Percentiles rank a stretch among this genome's conserved stretches.
These are phyloP conservation scores for Oryza brachyantha DNA, from an alignment of 176 grass and related monocot species.

Conservation along the genomic window DNA sequence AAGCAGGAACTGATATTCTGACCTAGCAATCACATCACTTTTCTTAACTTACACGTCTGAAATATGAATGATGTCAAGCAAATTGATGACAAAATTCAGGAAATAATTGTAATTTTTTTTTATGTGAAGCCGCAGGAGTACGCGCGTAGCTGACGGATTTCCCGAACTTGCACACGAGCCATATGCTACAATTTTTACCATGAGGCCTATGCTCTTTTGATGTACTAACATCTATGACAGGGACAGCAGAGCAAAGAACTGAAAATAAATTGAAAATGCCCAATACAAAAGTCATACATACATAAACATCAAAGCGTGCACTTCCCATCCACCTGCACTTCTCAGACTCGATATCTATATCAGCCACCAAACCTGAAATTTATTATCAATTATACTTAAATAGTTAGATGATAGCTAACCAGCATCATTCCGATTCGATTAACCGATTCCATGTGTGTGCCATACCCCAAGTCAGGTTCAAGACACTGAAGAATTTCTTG, in stretches of 20 bases:
- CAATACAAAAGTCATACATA: constrained; percentile 25
- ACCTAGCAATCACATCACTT: background rate
- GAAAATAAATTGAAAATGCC: constrained; percentile 4
- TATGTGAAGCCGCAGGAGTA: too few species aligned
- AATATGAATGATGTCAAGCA: background rate
- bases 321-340: constrained; percentile 93
- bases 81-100: background rate
- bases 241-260: background rate
- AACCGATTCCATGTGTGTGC: background rate
- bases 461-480: constrained; percentile 86
- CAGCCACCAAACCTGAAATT: constrained; percentile 75
- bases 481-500: constrained; percentile 66
- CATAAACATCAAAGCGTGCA: constrained; percentile 76
- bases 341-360: constrained; percentile 85
- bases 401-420: background rate
- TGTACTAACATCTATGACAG: background rate
- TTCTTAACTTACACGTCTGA: background rate
- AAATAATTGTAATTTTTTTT: background rate
- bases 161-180: background rate
- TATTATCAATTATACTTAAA: background rate
- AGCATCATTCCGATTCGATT: background rate
- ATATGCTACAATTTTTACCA: background rate
- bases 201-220: background rate
- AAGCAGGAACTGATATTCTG: background rate
- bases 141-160: background rate